Evolutionary conservation across 148 eudicot species (phyloP), one percentile per base, ranked within the genome.

Genomic region (Mesembryanthemum crystallinum): DNA sequence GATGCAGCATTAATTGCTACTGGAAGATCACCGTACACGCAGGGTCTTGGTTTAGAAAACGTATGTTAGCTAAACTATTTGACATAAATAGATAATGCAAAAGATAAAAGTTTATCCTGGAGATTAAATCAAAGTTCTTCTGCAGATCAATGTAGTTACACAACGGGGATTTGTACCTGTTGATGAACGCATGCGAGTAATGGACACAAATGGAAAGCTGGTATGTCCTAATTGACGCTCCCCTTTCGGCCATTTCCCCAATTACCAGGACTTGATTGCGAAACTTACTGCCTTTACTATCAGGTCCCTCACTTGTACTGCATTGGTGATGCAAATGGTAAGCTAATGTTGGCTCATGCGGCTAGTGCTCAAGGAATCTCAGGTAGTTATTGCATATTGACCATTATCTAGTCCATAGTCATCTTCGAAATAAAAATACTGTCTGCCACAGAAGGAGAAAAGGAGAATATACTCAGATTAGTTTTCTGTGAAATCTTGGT

Each of bases 321-420:
- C 85, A 96, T 96, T 77, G 99, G 99, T 83, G 99, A 96, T 89
- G 99, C 99, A 79, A 96, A 96, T 80, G 99, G 99, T 58, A 92
- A 91, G 85, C 77, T 96, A 93, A 96, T 96, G 99, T 89, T 96
- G 89, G 99, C 99, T 77, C 99, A 96, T 87, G 99, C 99, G 69
- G 97, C 99, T 62, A 96, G 99, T 82, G 99, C 99, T 60, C 99
- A 96, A 70, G 99, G 99, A 76, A 96, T 96, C 74, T 96, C 99
- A 78, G 99, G 99, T 70, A 83, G 12, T 39, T 69, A 29, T 63
- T 37, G 29, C 55, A 17, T 12, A 64, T 42, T 43, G 47, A 66
- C 27, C 58, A 51, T 0, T 18, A 45, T 70, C 24, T 12, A 25
- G 49, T 60, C 43, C 8, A 30, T 23, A 21, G 10, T 28, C 59